These are phyloP conservation scores for Aschersonia sp. DNA, from an alignment of 2,329 filamentous ascomycete species.

Conservation along the genomic window DNA sequence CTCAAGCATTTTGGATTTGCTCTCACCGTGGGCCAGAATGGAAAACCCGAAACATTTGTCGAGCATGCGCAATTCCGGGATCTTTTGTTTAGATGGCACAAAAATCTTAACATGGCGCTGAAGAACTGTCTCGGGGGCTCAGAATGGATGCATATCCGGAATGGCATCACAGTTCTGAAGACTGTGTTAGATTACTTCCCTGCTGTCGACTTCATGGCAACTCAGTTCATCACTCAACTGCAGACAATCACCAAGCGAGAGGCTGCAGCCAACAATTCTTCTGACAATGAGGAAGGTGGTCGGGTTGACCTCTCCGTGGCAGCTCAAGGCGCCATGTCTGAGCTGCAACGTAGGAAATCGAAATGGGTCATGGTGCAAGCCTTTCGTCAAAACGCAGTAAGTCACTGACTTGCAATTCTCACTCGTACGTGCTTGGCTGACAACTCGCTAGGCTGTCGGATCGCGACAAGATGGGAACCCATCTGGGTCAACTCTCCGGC, in stretches of 20 bases:
- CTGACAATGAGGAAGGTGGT: conserved; percentile 38
- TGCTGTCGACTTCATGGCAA: conserved; percentile 77
- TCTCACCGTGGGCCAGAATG: conserved; percentile 49
- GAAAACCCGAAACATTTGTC: conserved; percentile 56
- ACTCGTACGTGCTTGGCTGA: not conserved
- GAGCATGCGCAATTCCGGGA: conserved; percentile 80
- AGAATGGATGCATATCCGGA: conserved; percentile 97
- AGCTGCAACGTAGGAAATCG: conserved; percentile 50
- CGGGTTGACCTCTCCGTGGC: conserved; percentile 64
- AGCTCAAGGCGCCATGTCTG: conserved; percentile 56
- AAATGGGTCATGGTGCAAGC: conserved; percentile 64
- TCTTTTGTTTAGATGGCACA: conserved; percentile 82
- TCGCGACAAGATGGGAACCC: conserved; percentile 16
- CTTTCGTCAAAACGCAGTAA: conserved; percentile 51
- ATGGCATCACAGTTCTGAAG: conserved; percentile 83
- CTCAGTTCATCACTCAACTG: conserved; percentile 47
- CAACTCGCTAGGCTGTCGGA: conserved; percentile 12
- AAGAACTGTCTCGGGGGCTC: conserved; percentile 67
- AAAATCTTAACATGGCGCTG: conserved; percentile 63
- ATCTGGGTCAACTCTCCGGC: conserved; percentile 30
- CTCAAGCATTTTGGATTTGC: conserved; percentile 63
- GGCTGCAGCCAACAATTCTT: conserved; percentile 29
- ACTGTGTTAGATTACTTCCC: conserved; percentile 72
- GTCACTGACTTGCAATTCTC: conserved; percentile 8
- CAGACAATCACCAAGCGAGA: conserved; percentile 53